Percentiles rank a stretch among this genome's conserved stretches.
phyloP scores from a whole-genome alignment of 1,284 basidiomycete species.

The Ganoderma lingzhi region DNA sequence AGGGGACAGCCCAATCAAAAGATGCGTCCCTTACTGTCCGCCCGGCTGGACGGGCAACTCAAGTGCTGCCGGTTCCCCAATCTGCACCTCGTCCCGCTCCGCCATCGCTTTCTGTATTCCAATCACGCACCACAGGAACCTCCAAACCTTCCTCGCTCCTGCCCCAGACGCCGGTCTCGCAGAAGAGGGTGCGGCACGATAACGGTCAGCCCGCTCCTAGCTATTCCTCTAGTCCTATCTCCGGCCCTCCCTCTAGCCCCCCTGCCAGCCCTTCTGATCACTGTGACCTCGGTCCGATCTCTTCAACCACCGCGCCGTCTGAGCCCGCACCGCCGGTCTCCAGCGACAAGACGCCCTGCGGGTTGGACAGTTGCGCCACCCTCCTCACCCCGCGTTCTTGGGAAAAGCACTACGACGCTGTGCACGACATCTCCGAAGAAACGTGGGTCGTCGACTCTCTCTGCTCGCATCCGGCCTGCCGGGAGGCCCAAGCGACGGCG shows the following conservation, averaged over 20 bases:
- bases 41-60: neutral
- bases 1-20: neutral
- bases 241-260: neutral
- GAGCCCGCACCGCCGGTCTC: neutral
- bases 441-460: neutral
- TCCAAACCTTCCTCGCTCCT: neutral
- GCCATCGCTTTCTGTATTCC: neutral
- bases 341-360: constrained; percentile 2
- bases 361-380: neutral
- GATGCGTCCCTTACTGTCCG: neutral
- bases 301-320: neutral
- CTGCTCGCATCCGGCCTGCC: constrained; percentile 10
- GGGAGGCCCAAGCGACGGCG: neutral
- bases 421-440: neutral
- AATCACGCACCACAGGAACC: neutral
- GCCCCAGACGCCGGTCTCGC: neutral
- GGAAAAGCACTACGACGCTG: neutral
- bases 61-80: neutral
- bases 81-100: neutral
- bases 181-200: neutral
- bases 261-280: neutral
- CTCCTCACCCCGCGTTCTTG: neutral
- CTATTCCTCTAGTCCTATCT: neutral
- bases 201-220: neutral
- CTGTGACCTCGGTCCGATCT: neutral